These are phyloP conservation scores for Fraxinus excelsior DNA, from an alignment of 257 asterid genomes.

Conservation along the genomic window DNA sequence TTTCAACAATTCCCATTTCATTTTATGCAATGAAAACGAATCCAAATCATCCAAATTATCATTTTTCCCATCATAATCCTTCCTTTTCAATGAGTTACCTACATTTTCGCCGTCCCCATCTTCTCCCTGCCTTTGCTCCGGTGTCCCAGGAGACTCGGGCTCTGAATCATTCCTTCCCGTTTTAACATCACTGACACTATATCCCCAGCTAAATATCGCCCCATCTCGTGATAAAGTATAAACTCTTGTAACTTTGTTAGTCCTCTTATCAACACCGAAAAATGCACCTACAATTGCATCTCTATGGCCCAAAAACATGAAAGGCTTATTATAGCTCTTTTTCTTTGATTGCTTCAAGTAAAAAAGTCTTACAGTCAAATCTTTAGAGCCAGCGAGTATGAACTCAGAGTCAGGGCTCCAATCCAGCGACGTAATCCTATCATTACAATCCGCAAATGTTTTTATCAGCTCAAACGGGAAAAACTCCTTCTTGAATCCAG, in stretches of 20 bases:
- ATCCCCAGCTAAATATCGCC: conserved; percentile 74
- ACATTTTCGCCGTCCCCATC: conserved; percentile 36
- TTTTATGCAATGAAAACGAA: conserved; percentile 47
- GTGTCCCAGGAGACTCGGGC: conserved; percentile 87
- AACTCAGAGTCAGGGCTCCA: conserved; percentile 86
- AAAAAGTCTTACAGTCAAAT: conserved; percentile 78
- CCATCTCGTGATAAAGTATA: conserved; percentile 90
- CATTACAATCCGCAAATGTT: conserved; percentile 82
- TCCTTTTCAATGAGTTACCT: conserved; percentile 51
- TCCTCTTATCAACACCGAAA: conserved; percentile 72
- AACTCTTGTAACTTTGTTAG: conserved; percentile 47
- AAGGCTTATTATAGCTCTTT: conserved; percentile 52
- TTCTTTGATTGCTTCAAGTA: conserved; percentile 43
- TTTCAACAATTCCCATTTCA: conserved; percentile 74
- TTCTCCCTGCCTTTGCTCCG: conserved; percentile 49
- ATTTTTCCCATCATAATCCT: conserved; percentile 45
- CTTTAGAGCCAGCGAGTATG: conserved; percentile 77
- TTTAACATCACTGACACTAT: conserved; percentile 33
- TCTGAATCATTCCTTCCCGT: conserved; percentile 48
- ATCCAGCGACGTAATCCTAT: conserved; percentile 60
- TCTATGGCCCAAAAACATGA: conserved; percentile 78
- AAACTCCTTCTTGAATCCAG: conserved; percentile 84
- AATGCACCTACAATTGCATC: conserved; percentile 78
- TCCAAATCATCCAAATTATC: conserved; percentile 39
- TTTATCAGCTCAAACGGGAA: conserved; percentile 83